Conservation (phyloP, 129 eudicot genomes). For the Dittrichia graveolens region DNA sequence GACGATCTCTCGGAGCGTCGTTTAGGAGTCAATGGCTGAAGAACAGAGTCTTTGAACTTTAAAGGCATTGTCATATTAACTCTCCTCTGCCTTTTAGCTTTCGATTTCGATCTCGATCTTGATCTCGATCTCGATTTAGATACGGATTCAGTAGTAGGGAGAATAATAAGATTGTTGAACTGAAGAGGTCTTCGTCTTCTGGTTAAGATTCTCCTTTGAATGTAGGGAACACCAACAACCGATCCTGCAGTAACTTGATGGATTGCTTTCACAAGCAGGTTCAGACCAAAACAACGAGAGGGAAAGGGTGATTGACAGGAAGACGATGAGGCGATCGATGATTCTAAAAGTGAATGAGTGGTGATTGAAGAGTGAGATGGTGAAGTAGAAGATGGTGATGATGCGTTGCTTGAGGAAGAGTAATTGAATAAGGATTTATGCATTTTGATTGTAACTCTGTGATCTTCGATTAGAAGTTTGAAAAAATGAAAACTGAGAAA, state of each 20-base stretch:
- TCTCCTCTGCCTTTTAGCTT: conserved; percentile 32
- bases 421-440: conserved; percentile 14
- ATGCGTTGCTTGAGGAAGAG: conserved; percentile 19
- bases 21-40: conserved; percentile 35
- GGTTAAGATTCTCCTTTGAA: conserved; percentile 48
- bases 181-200: conserved; percentile 37
- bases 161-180: conserved; percentile 28
- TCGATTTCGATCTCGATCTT: conserved; percentile 14
- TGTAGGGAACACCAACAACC: conserved; percentile 60
- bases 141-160: conserved; percentile 14
- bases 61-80: conserved; percentile 35
- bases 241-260: conserved; percentile 64
- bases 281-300: conserved; percentile 60
- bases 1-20: conserved; percentile 25
- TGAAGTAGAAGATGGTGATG: conserved; percentile 26
- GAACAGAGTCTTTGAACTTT: conserved; percentile 45
- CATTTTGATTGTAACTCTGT: conserved; percentile 17
- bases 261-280: conserved; percentile 74
- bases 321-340: conserved; percentile 29
- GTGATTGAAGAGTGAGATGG: conserved; percentile 41
- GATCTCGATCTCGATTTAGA: conserved; percentile 26
- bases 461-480: conserved; percentile 11
- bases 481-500: conserved; percentile 2
- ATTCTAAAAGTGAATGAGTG: conserved; percentile 22
- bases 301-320: conserved; percentile 23